Evolutionary conservation across 139 green algal genomes (phyloP).

Genomic region (Diplosphaera chodatii): DNA sequence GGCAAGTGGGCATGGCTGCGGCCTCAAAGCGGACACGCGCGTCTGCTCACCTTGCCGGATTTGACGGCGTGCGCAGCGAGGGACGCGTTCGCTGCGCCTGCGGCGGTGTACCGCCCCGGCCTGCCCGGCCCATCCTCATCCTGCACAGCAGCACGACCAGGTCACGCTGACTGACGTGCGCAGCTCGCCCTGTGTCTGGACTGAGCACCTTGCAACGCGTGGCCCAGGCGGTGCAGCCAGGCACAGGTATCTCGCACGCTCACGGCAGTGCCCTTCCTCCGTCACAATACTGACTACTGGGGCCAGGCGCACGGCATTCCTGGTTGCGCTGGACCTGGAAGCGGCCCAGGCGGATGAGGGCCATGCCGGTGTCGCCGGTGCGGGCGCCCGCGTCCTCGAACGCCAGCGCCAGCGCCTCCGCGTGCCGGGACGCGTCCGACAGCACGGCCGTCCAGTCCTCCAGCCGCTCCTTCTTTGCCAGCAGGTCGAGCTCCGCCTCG

Average conservation of each 20-base stretch:
- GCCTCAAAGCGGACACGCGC: no score
- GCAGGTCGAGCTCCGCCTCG: not conserved
- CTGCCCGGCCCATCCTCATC: constrained; percentile 20
- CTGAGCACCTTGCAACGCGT: no score
- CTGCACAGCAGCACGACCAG: no score
- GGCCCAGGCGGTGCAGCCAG: no score
- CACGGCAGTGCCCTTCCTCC: no score
- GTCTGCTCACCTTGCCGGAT: constrained; percentile 21
- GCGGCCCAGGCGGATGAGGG: constrained; percentile 56
- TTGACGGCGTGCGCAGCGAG: constrained; percentile 30
- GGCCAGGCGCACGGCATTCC: no score
- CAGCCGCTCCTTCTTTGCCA: not conserved
- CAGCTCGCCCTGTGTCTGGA: no score
- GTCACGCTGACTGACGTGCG: no score
- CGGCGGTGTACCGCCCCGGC: constrained; percentile 38
- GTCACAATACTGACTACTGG: no score
- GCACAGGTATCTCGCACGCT: no score
- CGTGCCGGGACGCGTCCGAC: constrained; percentile 4
- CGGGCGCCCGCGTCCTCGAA: constrained; percentile 56
- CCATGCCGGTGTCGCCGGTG: constrained; percentile 62
- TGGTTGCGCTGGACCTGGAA: constrained; percentile 57
- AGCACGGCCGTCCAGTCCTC: not conserved
- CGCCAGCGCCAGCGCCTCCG: constrained; percentile 54
- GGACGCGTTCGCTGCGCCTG: constrained; percentile 15
- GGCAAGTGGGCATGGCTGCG: no score